These are phyloP conservation scores for Moesziomyces sp. DNA, from an alignment of 1,284 basidiomycete species.

Conservation along the genomic window DNA sequence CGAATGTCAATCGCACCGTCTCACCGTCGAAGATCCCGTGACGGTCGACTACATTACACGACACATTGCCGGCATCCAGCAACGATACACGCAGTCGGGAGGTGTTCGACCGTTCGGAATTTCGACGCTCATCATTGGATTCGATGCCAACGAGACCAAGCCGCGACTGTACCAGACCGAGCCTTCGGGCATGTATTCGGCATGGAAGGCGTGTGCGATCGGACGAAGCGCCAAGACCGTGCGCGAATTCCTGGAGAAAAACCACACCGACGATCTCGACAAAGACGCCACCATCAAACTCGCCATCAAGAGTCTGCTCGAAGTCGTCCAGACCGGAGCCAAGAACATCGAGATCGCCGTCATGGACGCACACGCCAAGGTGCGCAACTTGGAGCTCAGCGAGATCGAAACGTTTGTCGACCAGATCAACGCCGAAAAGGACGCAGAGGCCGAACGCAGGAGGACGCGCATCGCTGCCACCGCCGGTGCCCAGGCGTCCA, in stretches of 20 bases:
- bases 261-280: conserved; percentile 89
- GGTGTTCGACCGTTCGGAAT: conserved; percentile 98
- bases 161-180: conserved; percentile 97
- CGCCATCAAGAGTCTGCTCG: conserved; percentile 92
- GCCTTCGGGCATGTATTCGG: conserved; percentile 93
- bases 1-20: conserved; percentile 96
- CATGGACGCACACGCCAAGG: conserved; percentile 62
- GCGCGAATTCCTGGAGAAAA: conserved; percentile 98
- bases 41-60: conserved; percentile 98
- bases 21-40: conserved; percentile 98
- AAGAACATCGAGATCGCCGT: conserved; percentile 75
- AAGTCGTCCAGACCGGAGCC: conserved; percentile 98
- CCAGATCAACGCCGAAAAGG: conserved; percentile 64
- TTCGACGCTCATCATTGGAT: conserved; percentile 94
- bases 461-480: conserved; percentile 64
- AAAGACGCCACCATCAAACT: conserved; percentile 93
- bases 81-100: conserved; percentile 99
- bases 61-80: conserved; percentile 96
- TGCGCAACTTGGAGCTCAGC: conserved; percentile 58
- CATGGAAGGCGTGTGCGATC: conserved; percentile 99
- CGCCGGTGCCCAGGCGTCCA: conserved; percentile 63
- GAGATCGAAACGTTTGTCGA: conserved; percentile 66
- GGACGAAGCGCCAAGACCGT: conserved; percentile 98
- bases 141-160: conserved; percentile 88
- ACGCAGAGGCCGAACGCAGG: conserved; percentile 65